Evolutionary conservation across 805 yeast species (phyloP).

Genomic region (Lachancea quebecensis): DNA sequence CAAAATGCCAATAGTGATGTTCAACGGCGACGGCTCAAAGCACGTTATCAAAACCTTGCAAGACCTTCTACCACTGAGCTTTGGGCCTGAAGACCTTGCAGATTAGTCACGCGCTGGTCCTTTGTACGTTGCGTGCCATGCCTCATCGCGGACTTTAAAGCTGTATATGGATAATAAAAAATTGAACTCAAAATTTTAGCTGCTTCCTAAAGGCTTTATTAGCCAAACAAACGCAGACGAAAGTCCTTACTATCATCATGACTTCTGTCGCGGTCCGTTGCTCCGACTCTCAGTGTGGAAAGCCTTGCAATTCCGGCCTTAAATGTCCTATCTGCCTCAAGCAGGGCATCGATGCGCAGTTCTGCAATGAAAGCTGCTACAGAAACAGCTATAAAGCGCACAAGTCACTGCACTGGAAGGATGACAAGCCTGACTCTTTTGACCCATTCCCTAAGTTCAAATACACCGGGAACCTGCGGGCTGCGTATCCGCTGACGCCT

Average conservation of each 20-base stretch:
- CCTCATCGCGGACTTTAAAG: background rate
- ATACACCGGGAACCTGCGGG: conserved; percentile 69
- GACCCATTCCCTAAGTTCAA: conserved; percentile 81
- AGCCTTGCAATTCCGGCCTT: conserved; percentile 61
- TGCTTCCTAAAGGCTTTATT: background rate
- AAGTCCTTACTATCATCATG: background rate
- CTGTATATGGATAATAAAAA: background rate
- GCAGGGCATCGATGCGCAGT: conserved; percentile 50
- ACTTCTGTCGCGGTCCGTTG: conserved; percentile 35
- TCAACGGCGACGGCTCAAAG: conserved; percentile 44
- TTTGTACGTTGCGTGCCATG: background rate
- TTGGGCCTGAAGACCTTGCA: conserved; percentile 69
- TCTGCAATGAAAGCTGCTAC: conserved; percentile 83
- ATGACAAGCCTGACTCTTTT: conserved; percentile 52
- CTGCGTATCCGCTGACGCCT: conserved; percentile 75
- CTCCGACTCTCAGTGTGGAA: conserved; percentile 80
- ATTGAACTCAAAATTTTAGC: background rate
- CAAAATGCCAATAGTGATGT: conserved; percentile 62
- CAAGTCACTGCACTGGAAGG: conserved; percentile 64
- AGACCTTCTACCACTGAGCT: conserved; percentile 73
- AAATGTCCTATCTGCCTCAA: conserved; percentile 93
- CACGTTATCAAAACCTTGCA: conserved; percentile 42
- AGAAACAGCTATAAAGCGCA: conserved; percentile 65
- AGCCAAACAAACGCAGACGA: background rate
- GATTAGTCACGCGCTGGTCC: background rate